Evolutionary conservation across 2,329 filamentous ascomycete genomes (phyloP).

Genomic region (Penicillium sp.): DNA sequence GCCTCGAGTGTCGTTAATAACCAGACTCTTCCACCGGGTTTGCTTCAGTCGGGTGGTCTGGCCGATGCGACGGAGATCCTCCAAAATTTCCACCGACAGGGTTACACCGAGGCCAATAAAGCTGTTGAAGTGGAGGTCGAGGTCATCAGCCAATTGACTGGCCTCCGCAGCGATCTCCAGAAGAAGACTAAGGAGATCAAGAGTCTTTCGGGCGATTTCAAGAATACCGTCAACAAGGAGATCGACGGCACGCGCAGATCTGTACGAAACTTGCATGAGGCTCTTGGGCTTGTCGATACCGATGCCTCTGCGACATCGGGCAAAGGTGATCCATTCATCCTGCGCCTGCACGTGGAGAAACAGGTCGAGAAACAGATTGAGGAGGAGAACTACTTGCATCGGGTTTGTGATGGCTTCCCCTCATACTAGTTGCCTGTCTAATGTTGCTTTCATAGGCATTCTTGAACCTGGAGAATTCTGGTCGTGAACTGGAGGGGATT

Average conservation of each 20-base stretch:
- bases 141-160: conserved; percentile 77
- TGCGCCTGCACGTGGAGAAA: conserved; percentile 75
- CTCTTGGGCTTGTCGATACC: conserved; percentile 66
- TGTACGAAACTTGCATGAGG: conserved; percentile 72
- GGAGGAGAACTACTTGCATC: conserved; percentile 93
- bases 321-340: conserved; percentile 84
- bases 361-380: conserved; percentile 88
- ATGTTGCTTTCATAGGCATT: conserved; percentile 57
- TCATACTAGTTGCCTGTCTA: conserved; percentile 13
- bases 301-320: conserved; percentile 67
- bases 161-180: conserved; percentile 74
- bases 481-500: conserved; percentile 88
- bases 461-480: conserved; percentile 85
- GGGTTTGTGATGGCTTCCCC: conserved; percentile 48
- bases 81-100: conserved; percentile 70
- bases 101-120: conserved; percentile 73
- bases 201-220: conserved; percentile 84
- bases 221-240: conserved; percentile 91
- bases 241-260: conserved; percentile 74
- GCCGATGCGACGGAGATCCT: conserved; percentile 76
- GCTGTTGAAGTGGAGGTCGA: conserved; percentile 84
- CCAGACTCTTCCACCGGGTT: conserved; percentile 62
- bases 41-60: conserved; percentile 73
- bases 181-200: conserved; percentile 99
- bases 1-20: conserved; percentile 78